Evolutionary conservation across 306 rosid species (phyloP), one percentile per base, ranked within the genome.

Genomic region (Vigna reflexopilosa): DNA sequence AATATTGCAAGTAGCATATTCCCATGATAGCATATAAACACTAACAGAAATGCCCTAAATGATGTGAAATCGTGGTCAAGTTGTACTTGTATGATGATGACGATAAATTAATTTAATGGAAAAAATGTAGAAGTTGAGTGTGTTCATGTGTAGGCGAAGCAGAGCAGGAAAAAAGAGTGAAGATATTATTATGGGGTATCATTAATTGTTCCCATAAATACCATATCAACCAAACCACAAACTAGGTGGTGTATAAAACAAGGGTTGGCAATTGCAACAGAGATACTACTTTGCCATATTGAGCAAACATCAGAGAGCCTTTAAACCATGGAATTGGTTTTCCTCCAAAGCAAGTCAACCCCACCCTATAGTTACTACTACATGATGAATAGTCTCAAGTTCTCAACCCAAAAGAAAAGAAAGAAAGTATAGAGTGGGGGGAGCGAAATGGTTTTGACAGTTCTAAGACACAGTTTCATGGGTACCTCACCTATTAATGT

Each of bases 401-500:
- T 16, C 51, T 11, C 22, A 75, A 19, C 16, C 2, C 1, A 16
- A 71, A 11, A 45, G 50, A 40, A 22, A 9, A 40, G 16, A 71
- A 11, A 45, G 40, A 38, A 24, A 72, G 30, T 55, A 4, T 20
- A 72, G 12, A 77, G 55, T n/a, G 28, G 28, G 55, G 50, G 65
- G 71, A 69, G 47, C 65, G 70, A 73, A 84, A 30, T 20, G 77
- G 81, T 71, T 15, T 75, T 52, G 67, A 80, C 57, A 73, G 51
- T 79, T 76, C 22, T 47, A 71, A 57, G 68, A 54, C 47, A 70
- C 42, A 65, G 77, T 80, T 54, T 80, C 77, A 73, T 78, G 83
- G 85, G 82, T 78, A 82, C 88, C 76, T 77, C 81, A 70, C 51
- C 70, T 70, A 85, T 87, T 85, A 89, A 87, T 87, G 89, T 83